Evolutionary conservation across 2,329 filamentous ascomycete species (phyloP), one percentile per base, ranked within the genome.

Genomic region (Thyridium curvatum): DNA sequence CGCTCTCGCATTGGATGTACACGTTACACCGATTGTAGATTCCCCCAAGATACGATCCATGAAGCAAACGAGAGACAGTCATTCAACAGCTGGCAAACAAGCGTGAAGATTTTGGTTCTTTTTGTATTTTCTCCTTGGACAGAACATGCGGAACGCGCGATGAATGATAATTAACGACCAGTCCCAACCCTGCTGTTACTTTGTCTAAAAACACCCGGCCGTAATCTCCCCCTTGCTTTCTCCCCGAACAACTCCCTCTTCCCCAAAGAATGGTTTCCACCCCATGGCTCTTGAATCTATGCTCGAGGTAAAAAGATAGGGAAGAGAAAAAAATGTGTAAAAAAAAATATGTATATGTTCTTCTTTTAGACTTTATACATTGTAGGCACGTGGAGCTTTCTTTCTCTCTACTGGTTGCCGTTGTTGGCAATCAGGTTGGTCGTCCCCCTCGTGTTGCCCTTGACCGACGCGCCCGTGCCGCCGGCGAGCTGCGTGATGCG

Each of bases 401-500:
- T n/a, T n/a, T n/a, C n/a, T n/a, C 6, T 26, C 21, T 42, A 59
- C 38, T 44, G 40, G 46, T 59, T 55, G 41, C 73, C 74, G 55
- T 79, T 79, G 64, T 77, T 77, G 52, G 72, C 75, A 47, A 79
- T 79, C 45, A 69, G 52, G 47, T 46, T 56, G 15, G 74, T 77
- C 4, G 75, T 79, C 35, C 58, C 60, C 28, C 39, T 44, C 13
- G 48, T 49, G 51, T 73, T 74, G 43, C 56, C 54, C 28, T 34
- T 33, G 39, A 77, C 74, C 6, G 35, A 32, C 4, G 71, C 68
- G 31, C 68, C 67, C 3, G 67, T 66, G 30, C 54, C 46, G n/a
- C 49, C 48, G 32, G 74, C 77, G 18, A 82, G 68, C 43, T 61
- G 54, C 61, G 71, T 71, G 52, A 82, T 71, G 46, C 68, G 62